These are phyloP conservation scores for Penicillium manginii DNA, from an alignment of 495 filamentous ascomycete species.

Conservation along the genomic window DNA sequence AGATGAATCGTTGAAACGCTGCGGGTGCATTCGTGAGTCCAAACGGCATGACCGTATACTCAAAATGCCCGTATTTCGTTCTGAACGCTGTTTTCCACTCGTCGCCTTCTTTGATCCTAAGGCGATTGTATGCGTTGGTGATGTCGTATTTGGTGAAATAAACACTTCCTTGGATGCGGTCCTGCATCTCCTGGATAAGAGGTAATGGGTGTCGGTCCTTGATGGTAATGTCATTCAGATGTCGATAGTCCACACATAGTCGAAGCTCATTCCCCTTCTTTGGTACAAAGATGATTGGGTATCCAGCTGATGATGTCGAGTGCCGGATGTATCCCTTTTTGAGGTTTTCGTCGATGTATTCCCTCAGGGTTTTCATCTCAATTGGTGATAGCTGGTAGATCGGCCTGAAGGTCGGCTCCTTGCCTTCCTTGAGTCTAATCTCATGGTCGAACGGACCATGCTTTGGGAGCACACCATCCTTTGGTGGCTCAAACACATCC, in stretches of 20 bases:
- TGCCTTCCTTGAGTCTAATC: not conserved
- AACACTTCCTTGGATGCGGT: constrained; percentile 18
- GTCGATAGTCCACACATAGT: constrained; percentile 26
- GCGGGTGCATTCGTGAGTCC: constrained; percentile 18
- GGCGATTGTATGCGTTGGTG: constrained; percentile 10
- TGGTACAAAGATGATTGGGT: constrained; percentile 22
- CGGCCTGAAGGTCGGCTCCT: not conserved
- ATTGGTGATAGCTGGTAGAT: not conserved
- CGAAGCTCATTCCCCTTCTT: constrained; percentile 23
- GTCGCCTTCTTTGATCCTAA: constrained; percentile 13
- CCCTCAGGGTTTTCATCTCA: not conserved
- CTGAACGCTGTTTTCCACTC: constrained; percentile 42
- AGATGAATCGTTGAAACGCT: constrained; percentile 37
- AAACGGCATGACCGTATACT: constrained; percentile 30
- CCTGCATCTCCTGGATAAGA: constrained; percentile 17
- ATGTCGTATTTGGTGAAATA: constrained; percentile 28
- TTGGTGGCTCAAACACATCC: constrained; percentile 8
- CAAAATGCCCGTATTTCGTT: constrained; percentile 29
- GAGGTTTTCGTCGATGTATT: constrained; percentile 28
- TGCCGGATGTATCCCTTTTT: constrained; percentile 19
- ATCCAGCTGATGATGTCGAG: constrained; percentile 16
- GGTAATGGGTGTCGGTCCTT: constrained; percentile 27
- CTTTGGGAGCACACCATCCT: constrained; percentile 1
- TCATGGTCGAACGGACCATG: not conserved
- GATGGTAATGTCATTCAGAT: constrained; percentile 24